A percentile compares a stretch with the other conserved stretches of the same genome.
Conservation (phyloP, 768 basidiomycete species). For the Lactarius hengduanensis region DNA sequence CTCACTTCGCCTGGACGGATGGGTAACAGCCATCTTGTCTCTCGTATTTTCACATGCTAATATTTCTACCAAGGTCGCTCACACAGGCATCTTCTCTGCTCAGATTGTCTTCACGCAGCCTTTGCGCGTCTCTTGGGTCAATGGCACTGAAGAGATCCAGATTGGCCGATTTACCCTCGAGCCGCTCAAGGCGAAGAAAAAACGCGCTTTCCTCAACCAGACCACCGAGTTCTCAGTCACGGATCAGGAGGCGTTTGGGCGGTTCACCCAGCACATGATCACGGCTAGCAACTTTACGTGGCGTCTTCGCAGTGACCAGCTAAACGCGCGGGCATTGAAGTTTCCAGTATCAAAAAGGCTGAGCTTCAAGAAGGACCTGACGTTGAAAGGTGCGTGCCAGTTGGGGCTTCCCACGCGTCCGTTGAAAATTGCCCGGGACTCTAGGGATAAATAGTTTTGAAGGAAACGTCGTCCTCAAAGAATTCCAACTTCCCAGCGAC, state of each 20-base stretch:
- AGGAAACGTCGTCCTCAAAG: slow-evolving; percentile 51
- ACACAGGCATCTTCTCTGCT: slow-evolving; percentile 65
- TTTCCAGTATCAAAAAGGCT: slow-evolving; percentile 68
- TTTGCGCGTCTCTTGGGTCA: slow-evolving; percentile 59
- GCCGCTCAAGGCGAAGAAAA: slow-evolving; percentile 48
- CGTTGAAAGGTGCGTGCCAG: slow-evolving; percentile 48
- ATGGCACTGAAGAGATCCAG: slow-evolving; percentile 44
- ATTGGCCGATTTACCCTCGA: slow-evolving; percentile 56
- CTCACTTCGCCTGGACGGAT: slow-evolving; percentile 49
- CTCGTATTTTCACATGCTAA: slow-evolving; percentile 1
- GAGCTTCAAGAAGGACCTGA: slow-evolving; percentile 59
- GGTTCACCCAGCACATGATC: slow-evolving; percentile 62
- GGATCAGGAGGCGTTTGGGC: slow-evolving; percentile 56
- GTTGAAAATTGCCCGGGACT: slow-evolving; percentile 7
- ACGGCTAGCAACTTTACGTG: slow-evolving; percentile 67
- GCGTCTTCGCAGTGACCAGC: slow-evolving; percentile 54
- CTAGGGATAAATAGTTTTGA: slow-evolving; percentile 61
- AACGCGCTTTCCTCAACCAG: slow-evolving; percentile 62
- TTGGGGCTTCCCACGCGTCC: neutral
- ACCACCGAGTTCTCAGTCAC: slow-evolving; percentile 55
- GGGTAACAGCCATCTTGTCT: slow-evolving; percentile 36
- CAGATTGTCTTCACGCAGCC: slow-evolving; percentile 59
- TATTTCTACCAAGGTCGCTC: slow-evolving; percentile 47
- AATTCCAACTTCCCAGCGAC: slow-evolving; percentile 66
- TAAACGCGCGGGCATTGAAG: slow-evolving; percentile 62